Conservation (phyloP, 1,284 basidiomycete species). For the Flammula alnicola region DNA sequence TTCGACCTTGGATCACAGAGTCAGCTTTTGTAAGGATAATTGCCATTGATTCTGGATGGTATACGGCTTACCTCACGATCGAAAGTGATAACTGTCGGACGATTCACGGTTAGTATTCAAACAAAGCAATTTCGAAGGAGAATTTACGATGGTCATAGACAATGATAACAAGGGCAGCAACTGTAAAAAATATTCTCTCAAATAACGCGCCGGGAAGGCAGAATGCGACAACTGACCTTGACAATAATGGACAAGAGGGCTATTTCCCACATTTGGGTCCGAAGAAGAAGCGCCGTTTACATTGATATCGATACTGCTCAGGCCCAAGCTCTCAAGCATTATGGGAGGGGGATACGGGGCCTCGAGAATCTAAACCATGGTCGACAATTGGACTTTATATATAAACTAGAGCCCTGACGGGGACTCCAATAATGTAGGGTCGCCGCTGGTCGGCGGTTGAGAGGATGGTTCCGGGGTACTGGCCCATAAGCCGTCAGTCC, state of each 20-base stretch:
- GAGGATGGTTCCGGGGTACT: too few species aligned
- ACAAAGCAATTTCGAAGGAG: neutral
- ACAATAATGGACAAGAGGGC: slow-evolving; percentile 21
- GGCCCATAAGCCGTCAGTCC: too few species aligned
- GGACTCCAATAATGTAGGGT: too few species aligned
- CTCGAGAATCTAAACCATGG: neutral
- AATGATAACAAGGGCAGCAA: slow-evolving; percentile 23
- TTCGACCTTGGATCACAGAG: slow-evolving; percentile 16
- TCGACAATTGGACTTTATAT: neutral
- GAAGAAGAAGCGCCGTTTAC: slow-evolving; percentile 10
- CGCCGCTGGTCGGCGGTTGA: too few species aligned
- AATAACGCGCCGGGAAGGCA: neutral
- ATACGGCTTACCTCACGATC: slow-evolving; percentile 23
- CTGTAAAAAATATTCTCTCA: slow-evolving; percentile 9
- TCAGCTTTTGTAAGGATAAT: neutral
- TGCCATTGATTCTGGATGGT: neutral
- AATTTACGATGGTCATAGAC: slow-evolving; percentile 28
- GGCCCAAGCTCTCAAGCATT: slow-evolving; percentile 7
- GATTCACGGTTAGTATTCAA: neutral
- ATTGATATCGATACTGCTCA: slow-evolving; percentile 4
- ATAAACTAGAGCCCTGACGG: slow-evolving; percentile 4
- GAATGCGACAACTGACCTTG: slow-evolving; percentile 4
- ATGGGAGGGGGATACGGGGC: slow-evolving; percentile 4
- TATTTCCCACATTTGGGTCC: slow-evolving; percentile 2
- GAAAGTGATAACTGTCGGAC: slow-evolving; percentile 24